Conservation (phyloP, 2,329 filamentous ascomycete genomes). For the Sordariomycetes sp. region DNA sequence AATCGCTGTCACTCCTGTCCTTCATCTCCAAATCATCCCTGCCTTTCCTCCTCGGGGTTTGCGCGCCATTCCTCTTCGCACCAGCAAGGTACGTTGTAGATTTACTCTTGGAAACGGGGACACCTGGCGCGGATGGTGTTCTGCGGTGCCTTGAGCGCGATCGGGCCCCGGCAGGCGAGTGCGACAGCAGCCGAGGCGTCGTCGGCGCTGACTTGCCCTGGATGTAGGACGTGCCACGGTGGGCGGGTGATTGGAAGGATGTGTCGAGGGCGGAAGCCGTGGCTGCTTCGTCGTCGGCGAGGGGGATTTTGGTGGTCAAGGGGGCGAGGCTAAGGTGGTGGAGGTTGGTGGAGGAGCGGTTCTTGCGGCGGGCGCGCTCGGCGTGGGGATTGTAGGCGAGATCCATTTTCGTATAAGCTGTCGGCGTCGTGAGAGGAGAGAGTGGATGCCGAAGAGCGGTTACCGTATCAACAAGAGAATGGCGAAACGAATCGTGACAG, state of each 20-base stretch:
- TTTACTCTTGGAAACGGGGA: conserved; percentile 48
- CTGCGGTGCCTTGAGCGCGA: conserved; percentile 36
- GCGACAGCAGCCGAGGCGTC: conserved; percentile 53
- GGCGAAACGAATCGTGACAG: no score
- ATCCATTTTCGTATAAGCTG: conserved; percentile 48
- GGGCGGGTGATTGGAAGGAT: conserved; percentile 19
- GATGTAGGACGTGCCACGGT: conserved; percentile 39
- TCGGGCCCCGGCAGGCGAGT: conserved; percentile 40
- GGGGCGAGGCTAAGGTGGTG: conserved; percentile 56
- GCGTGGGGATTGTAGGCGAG: conserved; percentile 52
- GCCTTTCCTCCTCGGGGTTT: conserved; percentile 19
- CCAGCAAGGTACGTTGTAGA: conserved; percentile 47
- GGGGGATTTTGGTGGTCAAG: conserved; percentile 50
- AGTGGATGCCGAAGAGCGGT: no score
- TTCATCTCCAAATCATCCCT: conserved; percentile 18
- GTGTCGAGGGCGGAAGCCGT: conserved; percentile 12
- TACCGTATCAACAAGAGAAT: no score
- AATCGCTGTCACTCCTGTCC: conserved; percentile 47
- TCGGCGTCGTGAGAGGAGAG: no score
- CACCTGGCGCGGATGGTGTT: conserved; percentile 24
- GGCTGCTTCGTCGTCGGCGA: conserved; percentile 24
- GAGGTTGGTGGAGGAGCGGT: conserved; percentile 48
- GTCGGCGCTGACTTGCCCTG: conserved; percentile 54
- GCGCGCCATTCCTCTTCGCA: conserved; percentile 5
- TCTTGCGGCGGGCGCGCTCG: conserved; percentile 46